Evolutionary conservation across 495 filamentous ascomycete genomes (phyloP).

Genomic region (Hyaloscypha hepaticicola): DNA sequence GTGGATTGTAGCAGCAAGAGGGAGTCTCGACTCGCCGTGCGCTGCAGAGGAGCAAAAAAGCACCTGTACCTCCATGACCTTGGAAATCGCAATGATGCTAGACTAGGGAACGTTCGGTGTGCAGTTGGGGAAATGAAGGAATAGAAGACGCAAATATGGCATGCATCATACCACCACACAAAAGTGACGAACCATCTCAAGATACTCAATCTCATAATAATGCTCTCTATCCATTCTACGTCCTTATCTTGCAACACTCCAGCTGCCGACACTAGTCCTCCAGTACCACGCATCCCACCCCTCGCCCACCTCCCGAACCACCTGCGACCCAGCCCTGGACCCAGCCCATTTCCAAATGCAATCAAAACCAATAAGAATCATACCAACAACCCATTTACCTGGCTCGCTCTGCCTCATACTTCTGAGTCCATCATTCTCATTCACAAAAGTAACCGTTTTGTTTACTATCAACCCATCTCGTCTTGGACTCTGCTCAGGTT

Average conservation of each 20-base stretch:
- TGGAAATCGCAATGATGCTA: too few relatives aligned
- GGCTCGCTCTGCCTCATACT: not conserved
- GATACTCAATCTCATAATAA: not conserved
- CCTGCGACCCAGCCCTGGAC: conserved; percentile 12
- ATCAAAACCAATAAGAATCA: conserved; percentile 8
- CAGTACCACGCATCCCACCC: conserved; percentile 19
- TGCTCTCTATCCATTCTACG: not conserved
- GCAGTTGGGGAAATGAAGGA: too few relatives aligned
- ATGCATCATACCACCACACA: not conserved
- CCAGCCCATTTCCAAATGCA: conserved; percentile 21
- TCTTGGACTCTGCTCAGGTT: not conserved
- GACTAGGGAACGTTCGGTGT: too few relatives aligned
- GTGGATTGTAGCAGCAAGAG: too few relatives aligned
- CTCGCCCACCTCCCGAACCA: conserved; percentile 3
- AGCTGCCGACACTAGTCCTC: conserved; percentile 17
- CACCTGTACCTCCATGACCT: too few relatives aligned
- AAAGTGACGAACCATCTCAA: not conserved
- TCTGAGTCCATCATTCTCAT: not conserved
- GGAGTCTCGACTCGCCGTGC: too few relatives aligned
- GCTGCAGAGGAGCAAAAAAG: too few relatives aligned
- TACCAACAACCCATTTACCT: not conserved
- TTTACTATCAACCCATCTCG: not conserved
- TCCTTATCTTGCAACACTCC: not conserved
- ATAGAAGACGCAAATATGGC: not conserved
- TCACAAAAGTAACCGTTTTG: conserved; percentile 1